Base-by-base conservation (phyloP, 2,329 filamentous ascomycete genomes). In the Daldinia sp. region DNA sequence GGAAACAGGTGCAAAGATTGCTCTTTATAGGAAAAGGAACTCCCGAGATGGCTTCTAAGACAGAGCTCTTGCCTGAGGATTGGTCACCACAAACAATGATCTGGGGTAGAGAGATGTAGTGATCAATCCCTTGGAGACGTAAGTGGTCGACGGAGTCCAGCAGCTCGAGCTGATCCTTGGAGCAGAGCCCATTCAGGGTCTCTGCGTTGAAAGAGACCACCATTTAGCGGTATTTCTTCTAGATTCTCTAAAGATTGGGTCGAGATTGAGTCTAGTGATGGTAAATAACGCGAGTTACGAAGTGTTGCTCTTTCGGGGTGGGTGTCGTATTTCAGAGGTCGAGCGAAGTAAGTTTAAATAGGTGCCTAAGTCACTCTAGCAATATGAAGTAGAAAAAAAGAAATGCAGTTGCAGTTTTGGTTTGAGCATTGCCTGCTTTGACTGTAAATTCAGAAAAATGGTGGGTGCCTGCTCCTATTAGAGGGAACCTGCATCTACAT, bases 1-100 rank as follows among this genome's bases (percentile, higher is more conserved):
- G 84, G 67, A 91, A 91, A 0, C 87, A 82, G 0, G 89, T 91
- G 75, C 88, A 91, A 0, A 90, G 74, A 41, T 83, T 86, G 60
- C 87, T 85, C 26, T 88, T 86, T 7, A 82, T 79, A 0, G 88
- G 88, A 68, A 92, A 91, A 0, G 83, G 82, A 1, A 91, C 82
- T 3, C 87, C 84, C 0, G 89, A 89, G 42, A 92, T 87, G 1
- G 88, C 89, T 72, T 91, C 88, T 0, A 92, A 83, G 0, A 90
- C 87, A 0, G 88, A 90, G 63, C 86, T 89, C 75, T 92, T 92
- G 3, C 89, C 89, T 1, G 85, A 85, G 0, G 85, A 89, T 71
- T 90, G 88, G 64, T 90, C 85, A 2, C 89, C 88, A 57, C 85
- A 87, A 12, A 90, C 87, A 30, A 90, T 84, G 63, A 85, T 83